Evolutionary conservation across 163 green algal species (phyloP), one percentile per base, ranked within the genome.

Genomic region (Picocystis sp.): DNA sequence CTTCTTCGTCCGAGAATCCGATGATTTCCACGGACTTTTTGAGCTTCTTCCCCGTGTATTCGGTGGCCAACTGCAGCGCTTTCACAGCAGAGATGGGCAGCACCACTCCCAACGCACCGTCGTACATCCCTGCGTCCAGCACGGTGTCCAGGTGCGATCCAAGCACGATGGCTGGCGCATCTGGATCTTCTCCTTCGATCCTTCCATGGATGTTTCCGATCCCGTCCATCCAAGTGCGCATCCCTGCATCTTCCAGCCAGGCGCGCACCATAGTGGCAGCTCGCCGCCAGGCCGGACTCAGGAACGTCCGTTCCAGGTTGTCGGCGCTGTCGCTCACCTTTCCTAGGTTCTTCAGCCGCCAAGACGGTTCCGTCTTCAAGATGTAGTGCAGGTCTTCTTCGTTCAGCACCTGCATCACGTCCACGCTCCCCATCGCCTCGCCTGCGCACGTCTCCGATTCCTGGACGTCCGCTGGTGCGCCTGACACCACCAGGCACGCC

Each of bases 71-170:
- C 59, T 56, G 35, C 34, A 82, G 49, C 9, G 73, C 72, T 57
- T 94, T 93, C 33, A 89, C 71, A 0, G 85, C 83, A 2, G 76
- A 71, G 29, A 95, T 83, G 34, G 61, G 79, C 13, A 69, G 60
- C 2, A 95, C 61, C 51, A 95, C 71, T 23, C 86, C 86, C 52
- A 95, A 62, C 0, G 77, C 65, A 1, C 86, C 86, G 47, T 95
- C 86, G 58, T 75, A 95, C 52, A 77, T 79, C 33, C 86, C 86
- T 1, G 70, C 87, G 55, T 95, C 86, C n/a, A 83, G 52, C 1
- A 95, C 86, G 1, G 86, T 93, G 67, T 95, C 86, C 58, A 89
- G 92, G 60, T 94, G 84, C 1, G 77, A 89, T 0, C 84, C 84
- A 33, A 86, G 53, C 11, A 93, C 19, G 38, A 89, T 54, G n/a